phyloP scores from a whole-genome alignment of 2,329 filamentous ascomycete genomes.

The Leptosphaerulina australis region DNA sequence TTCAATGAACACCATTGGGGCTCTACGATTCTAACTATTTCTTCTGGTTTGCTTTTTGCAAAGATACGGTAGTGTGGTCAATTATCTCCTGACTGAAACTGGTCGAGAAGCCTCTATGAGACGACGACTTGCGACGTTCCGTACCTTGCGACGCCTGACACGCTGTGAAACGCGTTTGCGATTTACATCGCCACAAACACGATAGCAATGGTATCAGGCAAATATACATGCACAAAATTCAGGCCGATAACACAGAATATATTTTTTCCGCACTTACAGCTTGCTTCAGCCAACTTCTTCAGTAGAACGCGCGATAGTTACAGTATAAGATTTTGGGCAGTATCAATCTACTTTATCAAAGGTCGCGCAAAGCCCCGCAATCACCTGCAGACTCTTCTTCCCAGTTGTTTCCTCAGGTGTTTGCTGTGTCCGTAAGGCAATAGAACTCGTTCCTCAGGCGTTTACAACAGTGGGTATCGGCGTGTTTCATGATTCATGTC shows the following conservation, averaged over 20 bases:
- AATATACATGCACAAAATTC: neutral
- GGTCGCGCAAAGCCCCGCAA: neutral
- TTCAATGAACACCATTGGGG: too few species aligned
- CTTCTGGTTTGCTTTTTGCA: too few species aligned
- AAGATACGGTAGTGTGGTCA: too few species aligned
- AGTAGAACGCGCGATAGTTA: neutral
- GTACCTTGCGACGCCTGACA: constrained; percentile 6
- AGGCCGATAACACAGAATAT: neutral
- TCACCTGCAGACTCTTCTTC: too few species aligned
- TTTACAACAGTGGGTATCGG: constrained; percentile 5
- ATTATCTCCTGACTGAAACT: too few species aligned
- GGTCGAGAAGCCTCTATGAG: too few species aligned
- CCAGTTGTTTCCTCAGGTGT: constrained; percentile 15
- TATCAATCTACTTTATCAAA: neutral
- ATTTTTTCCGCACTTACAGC: neutral
- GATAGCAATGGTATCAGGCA: neutral
- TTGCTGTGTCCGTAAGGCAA: constrained; percentile 7
- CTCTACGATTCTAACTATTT: too few species aligned
- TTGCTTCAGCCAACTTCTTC: too few species aligned
- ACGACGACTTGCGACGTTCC: too few species aligned
- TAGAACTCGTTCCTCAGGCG: constrained; percentile 12
- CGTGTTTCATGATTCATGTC: constrained; percentile 13
- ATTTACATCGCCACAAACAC: constrained; percentile 1
- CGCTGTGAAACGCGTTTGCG: constrained; percentile 8
- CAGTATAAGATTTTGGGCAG: too few species aligned